These are phyloP conservation scores for Lichtheimia hyalospora DNA, from an alignment of 371 early-diverging fungal species.

Conservation along the genomic window DNA sequence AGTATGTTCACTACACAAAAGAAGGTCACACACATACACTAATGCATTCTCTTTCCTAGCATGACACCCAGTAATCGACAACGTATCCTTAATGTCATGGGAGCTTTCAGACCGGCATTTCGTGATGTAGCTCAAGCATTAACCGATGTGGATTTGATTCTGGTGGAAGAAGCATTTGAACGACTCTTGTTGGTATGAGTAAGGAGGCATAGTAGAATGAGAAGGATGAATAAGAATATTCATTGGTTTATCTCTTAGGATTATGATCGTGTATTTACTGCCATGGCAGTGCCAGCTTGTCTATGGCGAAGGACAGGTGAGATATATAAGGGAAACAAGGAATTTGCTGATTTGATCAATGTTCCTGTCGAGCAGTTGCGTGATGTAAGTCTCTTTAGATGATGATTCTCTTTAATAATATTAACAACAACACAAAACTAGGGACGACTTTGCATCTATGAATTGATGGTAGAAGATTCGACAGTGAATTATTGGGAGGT, in stretches of 20 bases:
- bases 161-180: constrained; percentile 94
- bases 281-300: constrained; percentile 93
- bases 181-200: constrained; percentile 70
- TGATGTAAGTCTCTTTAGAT: constrained; percentile 47
- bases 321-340: constrained; percentile 93
- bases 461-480: constrained; percentile 82
- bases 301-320: constrained; percentile 96
- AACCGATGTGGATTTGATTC: constrained; percentile 89
- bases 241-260: constrained; percentile 48
- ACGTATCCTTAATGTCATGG: constrained; percentile 84
- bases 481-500: constrained; percentile 83
- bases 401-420: not conserved
- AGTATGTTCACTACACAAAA: constrained; percentile 64
- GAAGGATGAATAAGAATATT: not conserved
- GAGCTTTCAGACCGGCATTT: constrained; percentile 85
- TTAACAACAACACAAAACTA: constrained; percentile 6
- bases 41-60: constrained; percentile 15
- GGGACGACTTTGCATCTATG: constrained; percentile 78
- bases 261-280: constrained; percentile 88
- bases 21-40: too few species aligned
- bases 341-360: constrained; percentile 88
- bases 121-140: constrained; percentile 81
- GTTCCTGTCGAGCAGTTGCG: constrained; percentile 78
- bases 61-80: constrained; percentile 76
- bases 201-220: constrained; percentile 3